Evolutionary conservation across 371 early-diverging fungal genomes (phyloP), one percentile per base, ranked within the genome.

Genomic region (Parasitella parasitica): DNA sequence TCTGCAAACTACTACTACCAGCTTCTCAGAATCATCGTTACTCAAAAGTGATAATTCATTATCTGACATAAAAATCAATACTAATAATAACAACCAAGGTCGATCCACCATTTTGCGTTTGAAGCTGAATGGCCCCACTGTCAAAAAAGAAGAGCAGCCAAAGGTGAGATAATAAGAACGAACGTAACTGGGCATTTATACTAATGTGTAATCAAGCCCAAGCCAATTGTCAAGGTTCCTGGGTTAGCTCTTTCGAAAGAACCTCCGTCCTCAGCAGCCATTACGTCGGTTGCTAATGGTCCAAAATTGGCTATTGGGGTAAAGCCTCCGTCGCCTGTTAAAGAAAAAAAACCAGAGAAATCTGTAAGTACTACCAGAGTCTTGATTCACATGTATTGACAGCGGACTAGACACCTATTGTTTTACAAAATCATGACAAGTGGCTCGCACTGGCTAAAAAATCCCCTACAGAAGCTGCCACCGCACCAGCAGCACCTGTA

Each of bases 341-440:
- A 46, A 36, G 26, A 34, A 1, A 57, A 62, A 30, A 66, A 59
- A 35, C 12, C 36, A 12, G 27, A 55, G 27, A 50, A 50, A 50
- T 16, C 27, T n/a, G 50, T 30, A 50, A 50, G 50, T 50, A 50
- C 16, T n/a, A 6, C 11, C n/a, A n/a, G 8, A 30, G 30, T 15
- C 8, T n/a, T 15, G 6, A 3, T 50, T n/a, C 9, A 12, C 3
- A 11, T 24, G 13, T 12, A 50, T 30, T 54, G 35, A 54, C 24
- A 34, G 20, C 11, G 5, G 11, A 43, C 11, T 57, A 69, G 67
- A 54, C 72, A 18, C 43, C 66, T 27, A 41, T 60, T 27, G 61
- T 63, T 2, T 52, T 76, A 6, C 67, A 65, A 28, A 76, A 76
- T 36, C 69, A 68, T 22, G 69, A 73, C 36, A 72, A 68, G 46